These are phyloP conservation scores for Beta macrorhiza DNA, from an alignment of 179 eudicot species.

Conservation along the genomic window DNA sequence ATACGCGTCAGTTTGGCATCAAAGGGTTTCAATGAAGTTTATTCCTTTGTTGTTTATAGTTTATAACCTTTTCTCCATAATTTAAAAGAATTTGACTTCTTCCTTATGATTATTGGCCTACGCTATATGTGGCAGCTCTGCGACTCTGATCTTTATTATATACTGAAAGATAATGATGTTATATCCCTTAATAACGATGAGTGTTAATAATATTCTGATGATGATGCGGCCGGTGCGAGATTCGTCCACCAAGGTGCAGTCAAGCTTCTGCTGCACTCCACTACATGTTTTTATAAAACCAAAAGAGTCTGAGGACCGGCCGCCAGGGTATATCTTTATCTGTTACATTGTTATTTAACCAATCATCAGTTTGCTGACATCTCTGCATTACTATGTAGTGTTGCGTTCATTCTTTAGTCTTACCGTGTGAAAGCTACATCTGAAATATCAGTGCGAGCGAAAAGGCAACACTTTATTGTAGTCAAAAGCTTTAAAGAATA, in stretches of 20 bases:
- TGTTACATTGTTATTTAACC: conserved; percentile 12
- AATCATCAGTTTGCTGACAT: conserved; percentile 25
- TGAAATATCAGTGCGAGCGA: background rate
- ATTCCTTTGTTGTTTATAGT: conserved; percentile 7
- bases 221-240: conserved; percentile 17
- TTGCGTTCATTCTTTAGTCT: conserved; percentile 12
- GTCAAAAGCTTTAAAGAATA: conserved; percentile 22
- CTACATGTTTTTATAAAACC: background rate
- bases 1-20: conserved; percentile 4
- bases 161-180: background rate
- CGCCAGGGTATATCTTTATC: background rate
- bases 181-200: background rate
- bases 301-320: background rate
- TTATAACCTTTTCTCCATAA: background rate
- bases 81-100: conserved; percentile 18
- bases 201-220: background rate
- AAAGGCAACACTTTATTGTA: conserved; percentile 16
- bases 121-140: conserved; percentile 7
- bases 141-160: background rate
- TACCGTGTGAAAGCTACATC: background rate
- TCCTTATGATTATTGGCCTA: background rate
- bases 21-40: background rate
- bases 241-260: conserved; percentile 18
- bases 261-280: conserved; percentile 13
- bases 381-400: conserved; percentile 9